Base-by-base conservation (phyloP, 192 early-diverging fungal species). In the Borealophlyctis nickersoniae region DNA sequence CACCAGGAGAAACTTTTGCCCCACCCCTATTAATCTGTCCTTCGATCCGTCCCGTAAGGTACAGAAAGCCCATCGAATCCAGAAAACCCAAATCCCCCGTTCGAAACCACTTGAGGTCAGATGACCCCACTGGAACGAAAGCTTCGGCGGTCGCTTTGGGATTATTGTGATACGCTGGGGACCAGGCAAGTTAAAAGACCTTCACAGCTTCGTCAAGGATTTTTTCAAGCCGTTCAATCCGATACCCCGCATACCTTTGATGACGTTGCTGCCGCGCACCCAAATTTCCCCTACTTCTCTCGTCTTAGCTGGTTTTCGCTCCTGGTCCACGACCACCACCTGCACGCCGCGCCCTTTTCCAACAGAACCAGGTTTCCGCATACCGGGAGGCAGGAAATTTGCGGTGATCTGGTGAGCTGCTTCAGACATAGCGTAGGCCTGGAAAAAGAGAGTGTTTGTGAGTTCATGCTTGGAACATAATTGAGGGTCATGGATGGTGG, bases 1-100 rank as follows among this genome's bases (percentile, higher is more conserved):
- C 92, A 19, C 92, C 65, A 2, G 92, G 92, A n/a, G 88, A 91
- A 60, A 94, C 92, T 73, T 90, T 94, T 70, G 92, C 92, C 27
- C 92, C 92, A 34, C 91, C 91, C 50, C 92, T 88, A 71, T 91
- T 94, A 60, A 94, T 94, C 58, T 90, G 77, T 72, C 92, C 92
- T 81, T 94, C 92, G 72, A 90, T 90, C 45, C 92, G 86, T 1
- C 92, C 92, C 2, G 89, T 91, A 57, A 94, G 76, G 67, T 63
- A 79, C 2, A 76, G 66, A 58, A 89, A 94, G 0, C 89, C 89
- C 48, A 91, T 89, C 19, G 67, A 67, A 69, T 94, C 92, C 19
- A 87, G 60, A 62, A 86, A 87, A 48, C 90, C 91, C 72, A 92
- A 86, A 73, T 92, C 90, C 32, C 91, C 90, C 2, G 92, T 94